phyloP scores from a whole-genome alignment of 768 basidiomycete genomes.

The Gloeostereum incarnatum region DNA sequence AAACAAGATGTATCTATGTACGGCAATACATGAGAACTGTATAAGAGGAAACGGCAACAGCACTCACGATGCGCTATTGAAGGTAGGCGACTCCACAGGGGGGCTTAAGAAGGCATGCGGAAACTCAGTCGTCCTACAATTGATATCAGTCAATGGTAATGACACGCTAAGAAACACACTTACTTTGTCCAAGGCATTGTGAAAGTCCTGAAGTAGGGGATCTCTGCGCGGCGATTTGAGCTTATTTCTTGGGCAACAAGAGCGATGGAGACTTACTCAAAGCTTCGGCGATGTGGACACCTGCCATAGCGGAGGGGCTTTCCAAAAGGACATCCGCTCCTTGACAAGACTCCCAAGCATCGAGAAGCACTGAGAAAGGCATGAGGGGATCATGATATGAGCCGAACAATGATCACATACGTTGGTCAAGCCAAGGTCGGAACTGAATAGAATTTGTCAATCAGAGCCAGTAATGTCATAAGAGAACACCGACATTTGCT shows the following conservation, averaged over 20 bases:
- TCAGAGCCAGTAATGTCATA: not conserved
- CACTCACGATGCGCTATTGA: slow-evolving; percentile 49
- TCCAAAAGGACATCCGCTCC: slow-evolving; percentile 62
- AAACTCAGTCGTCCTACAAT: slow-evolving; percentile 41
- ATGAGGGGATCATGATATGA: not conserved
- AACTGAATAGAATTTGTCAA: slow-evolving; percentile 25
- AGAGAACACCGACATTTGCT: slow-evolving; percentile 29
- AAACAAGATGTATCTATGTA: not conserved
- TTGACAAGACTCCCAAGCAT: slow-evolving; percentile 54
- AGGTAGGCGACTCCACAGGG: slow-evolving; percentile 52
- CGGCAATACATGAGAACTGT: not conserved
- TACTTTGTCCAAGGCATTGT: slow-evolving; percentile 58
- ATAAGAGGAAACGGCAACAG: not conserved
- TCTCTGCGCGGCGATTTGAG: slow-evolving; percentile 24
- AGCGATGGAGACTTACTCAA: slow-evolving; percentile 26
- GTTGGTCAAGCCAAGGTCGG: slow-evolving; percentile 56
- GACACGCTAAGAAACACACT: slow-evolving; percentile 6
- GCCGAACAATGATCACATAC: slow-evolving; percentile 21
- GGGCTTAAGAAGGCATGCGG: slow-evolving; percentile 58
- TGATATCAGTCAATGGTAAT: not conserved
- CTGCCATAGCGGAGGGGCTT: slow-evolving; percentile 60
- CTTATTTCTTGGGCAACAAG: not conserved
- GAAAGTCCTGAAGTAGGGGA: slow-evolving; percentile 59
- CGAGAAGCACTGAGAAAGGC: slow-evolving; percentile 35
- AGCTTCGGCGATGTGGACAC: slow-evolving; percentile 65